Evolutionary conservation across 805 yeast species (phyloP), one percentile per base, ranked within the genome.

Genomic region (Ogataea zsoltii): DNA sequence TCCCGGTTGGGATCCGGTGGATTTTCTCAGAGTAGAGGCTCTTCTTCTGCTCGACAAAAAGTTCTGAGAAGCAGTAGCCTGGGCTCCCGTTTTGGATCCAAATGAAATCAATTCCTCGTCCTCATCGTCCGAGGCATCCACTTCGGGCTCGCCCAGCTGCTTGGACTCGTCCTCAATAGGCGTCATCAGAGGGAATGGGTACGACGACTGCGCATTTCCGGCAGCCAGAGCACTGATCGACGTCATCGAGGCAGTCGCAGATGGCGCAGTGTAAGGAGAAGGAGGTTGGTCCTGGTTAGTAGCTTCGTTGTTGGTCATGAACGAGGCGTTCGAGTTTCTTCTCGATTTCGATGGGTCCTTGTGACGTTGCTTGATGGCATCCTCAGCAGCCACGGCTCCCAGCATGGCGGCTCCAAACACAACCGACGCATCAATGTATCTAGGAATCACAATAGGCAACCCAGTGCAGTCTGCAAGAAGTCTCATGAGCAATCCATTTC

Each of bases 351-450:
- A 15, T n/a, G 63, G 46, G 7, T 33, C 44, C 21, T 51, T 40
- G 28, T 47, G 48, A n/a, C 50, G 46, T n/a, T 54, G 67, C 70
- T 35, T 60, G 48, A 45, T 76, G 12, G 77, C 75, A 49, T 78
- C 82, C 54, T 84, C 83, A 10, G 94, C 89, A 3, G 98, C 98
- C 50, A 83, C 89, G 2, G 98, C 97, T 31, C 98, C 99, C 50
- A 94, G 74, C 62, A 94, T 71, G 0, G 99, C 98, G 3, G 97
- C 79, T 18, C 99, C 99, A 62, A 92, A 87, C 2, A 94, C 98
- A 32, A 94, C 99, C 2, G 97, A 96, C 1, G 97, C 94, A 62
- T 92, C 98, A 58, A 92, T 90, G 67, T 94, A 91, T 59, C 92
- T 78, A 39, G 99, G 99, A 51, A 92, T 88, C 39, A 94, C 80